These are phyloP conservation scores for Ascodesmis nigricans DNA, from an alignment of 495 filamentous ascomycete species.

Conservation along the genomic window DNA sequence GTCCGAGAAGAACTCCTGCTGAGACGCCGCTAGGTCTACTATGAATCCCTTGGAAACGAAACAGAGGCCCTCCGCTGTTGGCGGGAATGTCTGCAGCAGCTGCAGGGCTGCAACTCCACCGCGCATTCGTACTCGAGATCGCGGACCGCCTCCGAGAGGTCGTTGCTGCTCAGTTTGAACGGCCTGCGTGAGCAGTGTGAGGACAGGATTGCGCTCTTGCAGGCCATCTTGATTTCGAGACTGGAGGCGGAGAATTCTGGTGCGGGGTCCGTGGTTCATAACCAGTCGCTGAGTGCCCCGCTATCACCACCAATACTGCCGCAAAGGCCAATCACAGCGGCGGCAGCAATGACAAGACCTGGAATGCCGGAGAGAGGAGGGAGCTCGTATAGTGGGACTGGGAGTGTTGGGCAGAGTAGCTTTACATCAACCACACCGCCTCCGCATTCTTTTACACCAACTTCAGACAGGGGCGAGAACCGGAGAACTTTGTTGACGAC, in stretches of 20 bases:
- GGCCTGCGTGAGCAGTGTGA: constrained; percentile 82
- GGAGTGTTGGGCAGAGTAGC: background rate
- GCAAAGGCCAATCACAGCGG: constrained; percentile 1
- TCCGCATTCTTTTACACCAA: constrained; percentile 25
- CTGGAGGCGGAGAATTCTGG: constrained; percentile 25
- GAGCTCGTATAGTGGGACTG: too few species aligned
- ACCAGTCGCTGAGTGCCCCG: too few species aligned
- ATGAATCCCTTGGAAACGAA: constrained; percentile 55
- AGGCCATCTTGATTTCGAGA: constrained; percentile 56
- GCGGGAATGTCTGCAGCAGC: constrained; percentile 75
- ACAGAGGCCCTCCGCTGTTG: constrained; percentile 78
- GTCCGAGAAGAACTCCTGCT: background rate
- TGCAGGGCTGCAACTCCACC: constrained; percentile 71
- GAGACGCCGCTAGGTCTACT: constrained; percentile 11
- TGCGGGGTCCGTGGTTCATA: background rate
- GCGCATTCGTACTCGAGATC: constrained; percentile 37
- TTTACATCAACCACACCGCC: constrained; percentile 2
- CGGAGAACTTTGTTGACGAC: constrained; percentile 68
- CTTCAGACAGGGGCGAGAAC: constrained; percentile 42
- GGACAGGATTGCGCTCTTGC: constrained; percentile 72
- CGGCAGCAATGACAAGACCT: background rate
- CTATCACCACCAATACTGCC: background rate
- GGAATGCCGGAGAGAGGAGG: too few species aligned
- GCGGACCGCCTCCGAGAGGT: constrained; percentile 64
- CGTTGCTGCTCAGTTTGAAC: constrained; percentile 56